phyloP scores from a whole-genome alignment of 192 early-diverging fungal species.

The Backusella westeae region DNA sequence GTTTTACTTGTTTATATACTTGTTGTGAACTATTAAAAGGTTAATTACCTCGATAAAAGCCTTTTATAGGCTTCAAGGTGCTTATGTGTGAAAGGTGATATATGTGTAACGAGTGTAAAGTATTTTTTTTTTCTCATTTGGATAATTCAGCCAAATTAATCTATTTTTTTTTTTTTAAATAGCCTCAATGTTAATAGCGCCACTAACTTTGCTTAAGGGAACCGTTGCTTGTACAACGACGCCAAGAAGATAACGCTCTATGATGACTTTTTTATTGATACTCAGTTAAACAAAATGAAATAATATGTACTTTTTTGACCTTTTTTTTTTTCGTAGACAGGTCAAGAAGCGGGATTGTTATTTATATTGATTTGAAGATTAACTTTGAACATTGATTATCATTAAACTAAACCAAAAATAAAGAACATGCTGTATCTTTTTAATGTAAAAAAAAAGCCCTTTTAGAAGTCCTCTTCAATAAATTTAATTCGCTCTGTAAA shows the following conservation, averaged over 20 bases:
- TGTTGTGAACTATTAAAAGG: not conserved
- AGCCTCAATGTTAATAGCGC: not conserved
- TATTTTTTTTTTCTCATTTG: not conserved
- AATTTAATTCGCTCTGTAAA: not conserved
- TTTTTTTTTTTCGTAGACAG: not conserved
- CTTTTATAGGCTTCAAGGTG: not conserved
- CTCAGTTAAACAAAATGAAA: not conserved
- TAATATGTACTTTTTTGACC: not conserved
- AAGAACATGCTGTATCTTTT: not conserved
- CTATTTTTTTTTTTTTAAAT: not conserved
- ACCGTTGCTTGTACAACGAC: not conserved
- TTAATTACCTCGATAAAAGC: not conserved
- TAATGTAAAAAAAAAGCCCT: not conserved
- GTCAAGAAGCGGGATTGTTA: not conserved
- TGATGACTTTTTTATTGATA: not conserved
- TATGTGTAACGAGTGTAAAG: not conserved
- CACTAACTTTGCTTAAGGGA: not conserved
- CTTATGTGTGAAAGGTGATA: not conserved
- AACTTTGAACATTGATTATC: not conserved
- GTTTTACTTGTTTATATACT: not conserved
- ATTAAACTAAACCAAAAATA: not conserved
- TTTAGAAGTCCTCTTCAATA: not conserved
- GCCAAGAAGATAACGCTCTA: not conserved
- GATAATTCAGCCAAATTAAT: slow-evolving; percentile 10
- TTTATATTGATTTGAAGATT: not conserved